phyloP scores from a whole-genome alignment of 257 asterid genomes.

The Forsythia viridissima region DNA sequence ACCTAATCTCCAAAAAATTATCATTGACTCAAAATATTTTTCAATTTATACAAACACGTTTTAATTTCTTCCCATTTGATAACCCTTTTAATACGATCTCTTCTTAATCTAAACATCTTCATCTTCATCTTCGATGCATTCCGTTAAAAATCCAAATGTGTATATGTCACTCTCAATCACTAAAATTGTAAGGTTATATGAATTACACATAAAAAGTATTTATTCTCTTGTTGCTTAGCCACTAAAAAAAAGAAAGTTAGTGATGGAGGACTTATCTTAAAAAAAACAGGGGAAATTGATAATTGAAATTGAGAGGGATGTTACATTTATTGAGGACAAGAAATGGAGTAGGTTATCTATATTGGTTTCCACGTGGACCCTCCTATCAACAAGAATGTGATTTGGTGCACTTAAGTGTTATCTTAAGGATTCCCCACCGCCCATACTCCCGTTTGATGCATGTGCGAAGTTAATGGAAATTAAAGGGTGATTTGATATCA shows the following conservation, averaged over 20 bases:
- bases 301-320: not conserved
- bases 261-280: not conserved
- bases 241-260: not conserved
- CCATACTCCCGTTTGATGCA: not conserved
- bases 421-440: conserved; percentile 23
- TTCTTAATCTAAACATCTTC: not conserved
- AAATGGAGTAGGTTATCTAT: not conserved
- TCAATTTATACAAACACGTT: too few relatives aligned
- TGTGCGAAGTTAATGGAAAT: not conserved
- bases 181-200: not conserved
- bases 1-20: too few relatives aligned
- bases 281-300: not conserved
- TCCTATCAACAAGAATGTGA: conserved; percentile 32
- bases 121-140: not conserved
- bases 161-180: not conserved
- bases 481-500: conserved; percentile 1
- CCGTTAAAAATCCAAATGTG: not conserved
- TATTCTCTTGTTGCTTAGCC: not conserved
- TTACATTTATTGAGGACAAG: conserved; percentile 7
- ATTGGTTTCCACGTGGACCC: conserved; percentile 47
- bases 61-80: too few relatives aligned
- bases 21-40: too few relatives aligned
- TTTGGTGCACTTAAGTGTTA: conserved; percentile 12
- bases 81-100: too few relatives aligned
- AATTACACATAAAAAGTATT: not conserved